A percentile compares a stretch with the other conserved stretches of the same genome.
Evolutionary conservation across 225 moss, liverwort and hornwort genomes (phyloP).

Genomic region (Pseudoscleropodium purum): DNA sequence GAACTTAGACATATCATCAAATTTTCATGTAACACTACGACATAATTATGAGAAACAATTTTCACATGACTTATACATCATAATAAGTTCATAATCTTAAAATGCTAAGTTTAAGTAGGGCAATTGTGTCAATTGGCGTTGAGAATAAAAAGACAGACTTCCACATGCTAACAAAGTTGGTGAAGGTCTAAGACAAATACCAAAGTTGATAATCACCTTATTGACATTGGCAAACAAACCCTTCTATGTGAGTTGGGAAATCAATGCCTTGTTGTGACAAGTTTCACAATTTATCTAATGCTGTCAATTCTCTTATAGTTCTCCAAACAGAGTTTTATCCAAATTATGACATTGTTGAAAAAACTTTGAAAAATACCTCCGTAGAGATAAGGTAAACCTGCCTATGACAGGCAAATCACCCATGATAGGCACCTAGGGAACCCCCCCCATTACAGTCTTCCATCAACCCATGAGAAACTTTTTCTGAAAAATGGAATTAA

Average conservation of each 20-base stretch:
- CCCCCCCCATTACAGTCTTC: no score
- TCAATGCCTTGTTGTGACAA: neutral
- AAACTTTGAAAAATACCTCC: neutral
- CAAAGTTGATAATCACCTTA: neutral
- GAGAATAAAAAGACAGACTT: neutral
- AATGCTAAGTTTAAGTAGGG: neutral
- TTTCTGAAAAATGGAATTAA: no score
- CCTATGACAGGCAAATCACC: no score
- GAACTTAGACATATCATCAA: neutral
- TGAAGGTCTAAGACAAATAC: neutral
- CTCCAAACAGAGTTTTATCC: neutral
- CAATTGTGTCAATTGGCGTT: neutral
- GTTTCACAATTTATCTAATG: neutral
- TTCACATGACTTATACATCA: neutral
- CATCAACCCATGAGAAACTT: no score
- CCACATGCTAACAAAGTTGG: neutral
- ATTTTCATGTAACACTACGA: neutral
- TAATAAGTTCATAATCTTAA: neutral
- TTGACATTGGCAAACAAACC: neutral
- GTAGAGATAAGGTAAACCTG: no score
- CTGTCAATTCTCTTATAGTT: neutral
- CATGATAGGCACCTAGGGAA: no score
- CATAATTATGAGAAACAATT: fast-evolving
- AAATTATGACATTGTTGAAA: neutral
- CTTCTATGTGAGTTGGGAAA: neutral